Evolutionary conservation across 495 filamentous ascomycete genomes (phyloP), one percentile per base, ranked within the genome.

Genomic region (Penicillium cinerascens): DNA sequence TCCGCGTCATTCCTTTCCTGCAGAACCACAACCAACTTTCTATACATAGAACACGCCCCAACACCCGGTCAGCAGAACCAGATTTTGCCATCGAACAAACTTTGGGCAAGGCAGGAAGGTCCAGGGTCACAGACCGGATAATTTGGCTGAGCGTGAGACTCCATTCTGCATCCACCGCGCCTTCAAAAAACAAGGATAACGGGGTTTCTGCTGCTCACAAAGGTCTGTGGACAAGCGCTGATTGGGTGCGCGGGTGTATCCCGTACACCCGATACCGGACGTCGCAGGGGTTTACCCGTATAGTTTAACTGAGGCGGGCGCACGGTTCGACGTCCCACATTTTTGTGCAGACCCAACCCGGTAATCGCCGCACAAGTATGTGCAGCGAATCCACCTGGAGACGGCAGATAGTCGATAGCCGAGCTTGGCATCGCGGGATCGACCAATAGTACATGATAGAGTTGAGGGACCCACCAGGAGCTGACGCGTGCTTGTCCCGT

Each of bases 321-420:
- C 48, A 52, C 49, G 25, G n/a, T n/a, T n/a, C n/a, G n/a, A n/a
- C n/a, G n/a, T n/a, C 21, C 47, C 57, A 47, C 59, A 54, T 56
- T 62, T n/a, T n/a, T 56, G 51, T 57, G 56, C 54, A 58, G 56
- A 33, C 37, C 18, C 26, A 29, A 29, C 29, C 29, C 11, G 29
- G 29, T 3, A 33, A 33, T 29, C 6, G 4, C 15, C 36, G 4
- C 1, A 38, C 2, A 13, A 18, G 36, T 16, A 10, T 38, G 41
- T n/a, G n/a, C n/a, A n/a, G n/a, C n/a, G n/a, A n/a, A n/a, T 39
- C 65, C 65, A 62, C 49, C 44, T 50, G 45, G 51, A 54, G 58
- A 70, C 71, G 71, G 71, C 71, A 74, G 71, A 74, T 74, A 68
- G 66, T 74, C 71, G 71, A 74, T 72, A 74, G 71, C 69, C 71